Conservation (phyloP, 2,329 filamentous ascomycete genomes). For the Fusarium secorum region DNA sequence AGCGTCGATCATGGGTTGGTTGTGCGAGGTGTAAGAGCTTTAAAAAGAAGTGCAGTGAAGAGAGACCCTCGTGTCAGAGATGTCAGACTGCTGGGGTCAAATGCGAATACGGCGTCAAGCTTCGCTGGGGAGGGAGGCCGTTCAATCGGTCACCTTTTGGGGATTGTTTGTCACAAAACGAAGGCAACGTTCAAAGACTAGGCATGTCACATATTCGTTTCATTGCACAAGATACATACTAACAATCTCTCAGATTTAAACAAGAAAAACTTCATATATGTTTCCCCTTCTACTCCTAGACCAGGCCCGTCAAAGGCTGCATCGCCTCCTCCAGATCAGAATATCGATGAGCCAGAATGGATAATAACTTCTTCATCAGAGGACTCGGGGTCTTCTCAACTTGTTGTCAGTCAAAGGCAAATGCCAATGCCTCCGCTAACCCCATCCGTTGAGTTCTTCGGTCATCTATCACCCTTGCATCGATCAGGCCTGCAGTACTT, state of each 20-base stretch:
- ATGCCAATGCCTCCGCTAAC: neutral
- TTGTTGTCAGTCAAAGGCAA: neutral
- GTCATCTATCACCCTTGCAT: constrained; percentile 25
- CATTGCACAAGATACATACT: neutral
- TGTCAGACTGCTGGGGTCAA: constrained; percentile 20
- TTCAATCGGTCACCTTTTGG: constrained; percentile 30
- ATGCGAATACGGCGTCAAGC: constrained; percentile 31
- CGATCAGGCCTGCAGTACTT: constrained; percentile 32
- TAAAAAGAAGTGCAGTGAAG: constrained; percentile 35
- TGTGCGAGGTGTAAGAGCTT: constrained; percentile 33
- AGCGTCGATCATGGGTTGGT: constrained; percentile 35
- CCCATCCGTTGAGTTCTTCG: constrained; percentile 19
- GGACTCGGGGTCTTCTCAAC: neutral
- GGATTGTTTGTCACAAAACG: constrained; percentile 25
- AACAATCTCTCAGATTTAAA: constrained; percentile 12
- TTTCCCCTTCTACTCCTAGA: constrained; percentile 19
- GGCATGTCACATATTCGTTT: neutral
- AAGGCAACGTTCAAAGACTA: constrained; percentile 24
- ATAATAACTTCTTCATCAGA: neutral
- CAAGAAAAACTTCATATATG: constrained; percentile 32
- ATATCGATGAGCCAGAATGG: neutral
- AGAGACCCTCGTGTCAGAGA: constrained; percentile 24
- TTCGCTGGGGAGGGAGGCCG: constrained; percentile 29
- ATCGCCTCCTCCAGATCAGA: neutral
- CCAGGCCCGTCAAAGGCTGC: neutral